These are phyloP conservation scores for Triangularia verruculosa DNA, from an alignment of 2,329 filamentous ascomycete species.

Conservation along the genomic window DNA sequence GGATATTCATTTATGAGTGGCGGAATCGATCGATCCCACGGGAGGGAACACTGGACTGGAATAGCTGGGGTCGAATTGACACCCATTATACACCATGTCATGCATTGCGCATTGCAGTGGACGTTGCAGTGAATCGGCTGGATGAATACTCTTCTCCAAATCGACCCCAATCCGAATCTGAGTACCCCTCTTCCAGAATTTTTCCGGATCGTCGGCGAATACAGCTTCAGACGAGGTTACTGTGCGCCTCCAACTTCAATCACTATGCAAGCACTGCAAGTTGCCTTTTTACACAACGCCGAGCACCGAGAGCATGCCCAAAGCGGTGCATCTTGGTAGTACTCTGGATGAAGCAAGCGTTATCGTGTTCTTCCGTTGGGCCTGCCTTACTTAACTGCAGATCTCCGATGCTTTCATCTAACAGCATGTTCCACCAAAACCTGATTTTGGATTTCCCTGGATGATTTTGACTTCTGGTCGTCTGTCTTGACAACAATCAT, in stretches of 20 bases:
- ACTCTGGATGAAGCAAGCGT: not conserved
- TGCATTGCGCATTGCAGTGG: not conserved
- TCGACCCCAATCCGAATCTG: not conserved
- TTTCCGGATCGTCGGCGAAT: slow-evolving; percentile 11
- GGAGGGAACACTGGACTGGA: not conserved
- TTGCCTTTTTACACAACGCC: not conserved
- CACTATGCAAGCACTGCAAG: not conserved
- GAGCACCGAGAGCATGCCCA: not conserved
- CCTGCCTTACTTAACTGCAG: not conserved
- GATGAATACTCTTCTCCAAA: not conserved
- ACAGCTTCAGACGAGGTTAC: not conserved
- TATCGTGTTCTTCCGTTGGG: not conserved
- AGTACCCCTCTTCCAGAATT: slow-evolving; percentile 19
- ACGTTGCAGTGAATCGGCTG: not conserved
- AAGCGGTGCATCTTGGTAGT: not conserved
- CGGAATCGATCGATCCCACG: not conserved
- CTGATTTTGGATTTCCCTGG: not conserved
- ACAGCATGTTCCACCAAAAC: not conserved
- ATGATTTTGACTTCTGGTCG: not conserved
- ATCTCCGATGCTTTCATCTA: not conserved
- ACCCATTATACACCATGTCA: not conserved
- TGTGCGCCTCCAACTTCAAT: not conserved
- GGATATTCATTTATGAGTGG: not conserved
- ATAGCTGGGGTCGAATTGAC: not conserved
- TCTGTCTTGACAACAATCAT: slow-evolving; percentile 13